phyloP scores from a whole-genome alignment of 1,139 yeast genomes.

The Zygoascus hellenicus region DNA sequence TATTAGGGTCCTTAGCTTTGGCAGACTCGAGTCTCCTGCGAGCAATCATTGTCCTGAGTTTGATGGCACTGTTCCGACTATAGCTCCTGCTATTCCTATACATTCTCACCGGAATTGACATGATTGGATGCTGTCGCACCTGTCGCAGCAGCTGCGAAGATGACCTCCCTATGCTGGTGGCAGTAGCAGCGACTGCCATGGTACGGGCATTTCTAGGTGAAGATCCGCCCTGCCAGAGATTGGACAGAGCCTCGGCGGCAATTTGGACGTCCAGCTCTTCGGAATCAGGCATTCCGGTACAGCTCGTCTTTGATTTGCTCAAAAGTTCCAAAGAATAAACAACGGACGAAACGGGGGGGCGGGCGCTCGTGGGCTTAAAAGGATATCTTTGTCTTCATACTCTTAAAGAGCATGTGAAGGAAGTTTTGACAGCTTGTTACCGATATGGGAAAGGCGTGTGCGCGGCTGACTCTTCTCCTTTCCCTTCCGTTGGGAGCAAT shows the following conservation, averaged over 20 bases:
- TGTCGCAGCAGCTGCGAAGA: conserved; percentile 6
- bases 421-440: too few species aligned
- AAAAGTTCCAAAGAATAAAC: too few species aligned
- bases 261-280: conserved; percentile 14
- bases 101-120: conserved; percentile 9
- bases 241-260: conserved; percentile 13
- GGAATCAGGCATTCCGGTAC: background rate
- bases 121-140: conserved; percentile 7
- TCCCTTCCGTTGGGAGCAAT: too few species aligned
- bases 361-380: too few species aligned
- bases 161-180: conserved; percentile 10
- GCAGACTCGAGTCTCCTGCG: background rate
- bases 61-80: conserved; percentile 4
- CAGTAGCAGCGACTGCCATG: conserved; percentile 9
- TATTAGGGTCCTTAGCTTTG: background rate
- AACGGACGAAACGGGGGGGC: too few species aligned
- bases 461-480: too few species aligned
- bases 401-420: too few species aligned
- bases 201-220: conserved; percentile 7
- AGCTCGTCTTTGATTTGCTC: too few species aligned
- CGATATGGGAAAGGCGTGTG: too few species aligned
- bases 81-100: conserved; percentile 7
- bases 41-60: conserved; percentile 7
- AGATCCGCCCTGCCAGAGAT: conserved; percentile 7
- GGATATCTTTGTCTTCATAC: too few species aligned